These are phyloP conservation scores for Quercus lobata DNA, from an alignment of 331 rosid genomes.

Conservation along the genomic window DNA sequence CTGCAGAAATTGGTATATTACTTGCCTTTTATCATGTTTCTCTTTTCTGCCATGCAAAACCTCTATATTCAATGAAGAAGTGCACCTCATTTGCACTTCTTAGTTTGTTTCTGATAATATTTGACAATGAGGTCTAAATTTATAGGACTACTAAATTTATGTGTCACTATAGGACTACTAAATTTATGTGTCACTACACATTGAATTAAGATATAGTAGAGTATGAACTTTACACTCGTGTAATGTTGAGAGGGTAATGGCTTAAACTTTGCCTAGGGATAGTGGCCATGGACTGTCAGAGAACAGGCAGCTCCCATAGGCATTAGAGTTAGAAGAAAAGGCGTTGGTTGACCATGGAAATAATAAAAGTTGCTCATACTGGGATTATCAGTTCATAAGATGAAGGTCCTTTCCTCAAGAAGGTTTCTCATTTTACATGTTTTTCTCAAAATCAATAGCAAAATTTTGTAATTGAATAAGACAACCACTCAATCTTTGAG, in stretches of 20 bases:
- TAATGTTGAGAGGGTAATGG: not conserved
- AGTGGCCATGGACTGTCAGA: no score
- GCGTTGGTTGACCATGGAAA: not conserved
- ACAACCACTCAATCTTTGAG: not conserved
- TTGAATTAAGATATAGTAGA: not conserved
- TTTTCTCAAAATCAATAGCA: not conserved
- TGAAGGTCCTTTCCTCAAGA: not conserved
- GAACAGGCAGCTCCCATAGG: not conserved
- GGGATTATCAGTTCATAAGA: not conserved
- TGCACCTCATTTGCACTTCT: not conserved
- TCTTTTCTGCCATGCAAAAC: not conserved
- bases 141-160: not conserved
- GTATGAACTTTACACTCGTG: no score
- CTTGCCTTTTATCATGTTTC: conserved; percentile 2
- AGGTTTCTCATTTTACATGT: not conserved
- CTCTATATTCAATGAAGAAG: not conserved
- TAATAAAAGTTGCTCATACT: not conserved
- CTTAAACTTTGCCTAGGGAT: not conserved
- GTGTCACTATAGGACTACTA: not conserved
- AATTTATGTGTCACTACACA: not conserved
- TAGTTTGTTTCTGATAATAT: not conserved
- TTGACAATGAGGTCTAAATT: not conserved
- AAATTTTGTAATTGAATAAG: not conserved
- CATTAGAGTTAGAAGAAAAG: not conserved
- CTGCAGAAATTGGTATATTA: not conserved